Conservation (phyloP, 1,284 basidiomycete genomes). For the Somion occarium region DNA sequence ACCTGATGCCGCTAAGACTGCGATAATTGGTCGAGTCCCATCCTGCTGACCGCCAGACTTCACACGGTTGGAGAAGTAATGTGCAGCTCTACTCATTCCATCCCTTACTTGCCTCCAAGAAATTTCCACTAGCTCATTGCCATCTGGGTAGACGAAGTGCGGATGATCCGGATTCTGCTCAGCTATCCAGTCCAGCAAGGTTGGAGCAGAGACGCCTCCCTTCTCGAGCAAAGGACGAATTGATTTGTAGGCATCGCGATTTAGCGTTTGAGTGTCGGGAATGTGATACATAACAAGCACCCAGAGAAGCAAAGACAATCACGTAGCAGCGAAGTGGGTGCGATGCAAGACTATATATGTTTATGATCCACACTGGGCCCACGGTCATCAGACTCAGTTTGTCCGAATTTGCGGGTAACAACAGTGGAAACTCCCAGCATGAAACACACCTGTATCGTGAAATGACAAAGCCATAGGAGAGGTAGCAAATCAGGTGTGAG, state of each 20-base stretch:
- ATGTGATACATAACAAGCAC: conserved; percentile 3
- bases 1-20: conserved; percentile 18
- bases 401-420: too few species aligned
- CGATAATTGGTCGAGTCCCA: conserved; percentile 7
- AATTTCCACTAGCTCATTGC: background rate
- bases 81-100: conserved; percentile 5
- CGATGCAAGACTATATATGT: too few species aligned
- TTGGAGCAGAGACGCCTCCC: too few species aligned
- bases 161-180: conserved; percentile 8
- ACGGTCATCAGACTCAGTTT: too few species aligned
- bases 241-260: background rate
- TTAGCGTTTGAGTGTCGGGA: conserved; percentile 3
- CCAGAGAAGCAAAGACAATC: background rate
- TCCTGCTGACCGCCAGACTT: background rate
- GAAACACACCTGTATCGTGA: too few species aligned
- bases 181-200: conserved; percentile 5
- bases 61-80: background rate
- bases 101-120: conserved; percentile 1
- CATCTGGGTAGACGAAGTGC: conserved; percentile 5
- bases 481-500: too few species aligned
- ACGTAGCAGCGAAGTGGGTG: too few species aligned
- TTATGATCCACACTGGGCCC: too few species aligned
- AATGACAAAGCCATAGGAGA: too few species aligned
- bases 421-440: too few species aligned
- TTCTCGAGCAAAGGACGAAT: conserved; percentile 6